Evolutionary conservation across 192 early-diverging fungal species (phyloP).

Genomic region (Phycomyces nitens): DNA sequence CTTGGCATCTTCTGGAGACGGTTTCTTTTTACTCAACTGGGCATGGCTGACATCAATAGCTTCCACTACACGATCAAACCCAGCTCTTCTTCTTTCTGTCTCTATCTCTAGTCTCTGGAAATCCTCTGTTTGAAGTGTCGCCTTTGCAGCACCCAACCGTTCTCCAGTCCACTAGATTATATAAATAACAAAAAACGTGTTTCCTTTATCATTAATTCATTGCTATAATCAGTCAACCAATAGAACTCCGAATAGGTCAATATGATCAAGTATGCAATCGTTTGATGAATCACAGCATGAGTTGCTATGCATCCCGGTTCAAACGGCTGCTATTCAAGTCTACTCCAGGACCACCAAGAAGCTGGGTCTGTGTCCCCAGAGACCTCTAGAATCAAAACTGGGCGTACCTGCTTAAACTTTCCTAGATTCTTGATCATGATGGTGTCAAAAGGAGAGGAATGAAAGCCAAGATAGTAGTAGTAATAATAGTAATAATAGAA

Average conservation of each 20-base stretch:
- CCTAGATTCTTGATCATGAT: slow-evolving; percentile 60
- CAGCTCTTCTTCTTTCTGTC: slow-evolving; percentile 63
- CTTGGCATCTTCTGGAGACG: slow-evolving; percentile 58
- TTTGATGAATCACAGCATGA: not conserved
- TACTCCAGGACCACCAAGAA: no score
- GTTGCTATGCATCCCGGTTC: not conserved
- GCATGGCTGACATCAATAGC: slow-evolving; percentile 45
- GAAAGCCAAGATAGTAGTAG: slow-evolving; percentile 12
- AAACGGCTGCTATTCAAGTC: no score
- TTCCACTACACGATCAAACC: slow-evolving; percentile 60
- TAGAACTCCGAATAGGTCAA: no score
- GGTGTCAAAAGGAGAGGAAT: slow-evolving; percentile 14
- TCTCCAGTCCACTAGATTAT: slow-evolving; percentile 69
- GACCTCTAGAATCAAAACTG: not conserved
- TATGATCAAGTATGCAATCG: no score
- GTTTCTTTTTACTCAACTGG: slow-evolving; percentile 64
- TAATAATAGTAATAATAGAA: not conserved
- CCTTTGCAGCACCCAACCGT: slow-evolving; percentile 64
- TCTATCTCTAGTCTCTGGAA: slow-evolving; percentile 76
- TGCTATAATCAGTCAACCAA: not conserved
- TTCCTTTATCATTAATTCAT: not conserved
- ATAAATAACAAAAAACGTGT: slow-evolving; percentile 1
- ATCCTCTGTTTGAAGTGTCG: slow-evolving; percentile 76
- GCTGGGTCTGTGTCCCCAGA: not conserved
- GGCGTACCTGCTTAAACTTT: slow-evolving; percentile 60